Base-by-base conservation (phyloP, 345 rosid genomes). In the Citrus sinensis region DNA sequence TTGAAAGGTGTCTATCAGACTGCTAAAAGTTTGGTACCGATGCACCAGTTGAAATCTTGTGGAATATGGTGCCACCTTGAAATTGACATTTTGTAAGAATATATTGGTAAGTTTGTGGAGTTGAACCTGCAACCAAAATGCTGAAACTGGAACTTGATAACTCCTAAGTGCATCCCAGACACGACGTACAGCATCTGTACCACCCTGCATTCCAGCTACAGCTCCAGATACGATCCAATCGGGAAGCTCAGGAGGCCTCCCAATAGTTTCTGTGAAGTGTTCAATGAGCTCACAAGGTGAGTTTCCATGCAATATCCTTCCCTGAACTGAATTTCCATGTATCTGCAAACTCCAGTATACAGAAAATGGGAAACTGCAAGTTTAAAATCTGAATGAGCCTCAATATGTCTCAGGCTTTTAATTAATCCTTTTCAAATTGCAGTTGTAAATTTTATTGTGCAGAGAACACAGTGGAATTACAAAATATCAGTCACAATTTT, bases 191-290 rank as follows among this genome's bases (percentile, higher is more conserved):
- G 83, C 84, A 64, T 86, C 86, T 11, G 95, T 87, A 40, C 95
- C 95, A n/a, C 95, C 95, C 73, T 91, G 95, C 92, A 91, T 89
- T 77, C 95, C 95, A 9, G 87, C 89, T 14, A 91, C 90, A 34
- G 95, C 93, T n/a, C 95, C 95, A 24, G 95, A 88, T 77, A 89
- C 79, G 32, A 91, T 86, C 95, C 93, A 91, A 54, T 88, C 88
- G n/a, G 95, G 95, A 59, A 91, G 93, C 87, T 82, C 86, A 64
- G 93, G 93, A 67, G 92, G 92, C 86, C 92, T 87, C 71, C 95
- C 95, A 17, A 89, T 88, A 22, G 84, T 82, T 81, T 81, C 88
- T 16, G 93, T 89, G 79, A 86, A 87, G 80, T 65, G 64, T 81
- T 88, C 90, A 76, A 91, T 84, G 70, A 91, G 84, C 85, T 89